A percentile compares a stretch with the other conserved stretches of the same genome.
Conservation (phyloP, 805 yeast species). For the Komagataella ulmi region DNA sequence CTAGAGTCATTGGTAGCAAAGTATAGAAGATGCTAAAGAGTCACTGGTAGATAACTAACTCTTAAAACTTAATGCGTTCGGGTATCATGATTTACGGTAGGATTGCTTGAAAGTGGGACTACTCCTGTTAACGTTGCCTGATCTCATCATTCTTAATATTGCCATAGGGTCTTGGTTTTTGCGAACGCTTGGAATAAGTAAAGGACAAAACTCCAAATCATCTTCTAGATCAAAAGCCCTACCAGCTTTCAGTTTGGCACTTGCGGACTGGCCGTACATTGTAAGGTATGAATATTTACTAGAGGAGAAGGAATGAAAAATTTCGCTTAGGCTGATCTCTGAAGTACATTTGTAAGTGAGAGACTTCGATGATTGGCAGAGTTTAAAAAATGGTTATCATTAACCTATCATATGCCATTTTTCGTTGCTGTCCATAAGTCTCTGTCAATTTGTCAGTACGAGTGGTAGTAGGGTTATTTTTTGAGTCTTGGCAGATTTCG, state of each 20-base stretch:
- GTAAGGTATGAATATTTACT: background rate
- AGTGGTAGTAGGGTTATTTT: no score
- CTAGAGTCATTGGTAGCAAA: background rate
- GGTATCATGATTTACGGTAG: background rate
- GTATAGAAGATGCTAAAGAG: background rate
- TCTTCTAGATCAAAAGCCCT: slow-evolving; percentile 62
- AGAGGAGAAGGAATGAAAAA: background rate
- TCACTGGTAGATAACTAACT: background rate
- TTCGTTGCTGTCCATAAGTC: background rate
- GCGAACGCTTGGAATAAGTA: slow-evolving; percentile 2
- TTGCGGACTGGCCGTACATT: slow-evolving; percentile 14
- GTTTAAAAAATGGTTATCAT: no score
- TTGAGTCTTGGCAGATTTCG: no score
- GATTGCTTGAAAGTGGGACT: background rate
- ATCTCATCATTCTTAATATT: background rate
- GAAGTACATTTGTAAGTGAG: background rate
- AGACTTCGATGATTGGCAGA: background rate
- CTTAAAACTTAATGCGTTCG: no score
- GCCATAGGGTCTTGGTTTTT: background rate
- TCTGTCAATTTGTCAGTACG: no score
- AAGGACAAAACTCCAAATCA: slow-evolving; percentile 59
- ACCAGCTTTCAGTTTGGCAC: slow-evolving; percentile 42
- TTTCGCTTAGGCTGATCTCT: slow-evolving; percentile 4
- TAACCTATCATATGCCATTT: background rate
- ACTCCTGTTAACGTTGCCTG: background rate